A percentile compares a stretch with the other conserved stretches of the same genome.
Evolutionary conservation across 2,329 filamentous ascomycete genomes (phyloP).

Genomic region (Nemania abortiva): DNA sequence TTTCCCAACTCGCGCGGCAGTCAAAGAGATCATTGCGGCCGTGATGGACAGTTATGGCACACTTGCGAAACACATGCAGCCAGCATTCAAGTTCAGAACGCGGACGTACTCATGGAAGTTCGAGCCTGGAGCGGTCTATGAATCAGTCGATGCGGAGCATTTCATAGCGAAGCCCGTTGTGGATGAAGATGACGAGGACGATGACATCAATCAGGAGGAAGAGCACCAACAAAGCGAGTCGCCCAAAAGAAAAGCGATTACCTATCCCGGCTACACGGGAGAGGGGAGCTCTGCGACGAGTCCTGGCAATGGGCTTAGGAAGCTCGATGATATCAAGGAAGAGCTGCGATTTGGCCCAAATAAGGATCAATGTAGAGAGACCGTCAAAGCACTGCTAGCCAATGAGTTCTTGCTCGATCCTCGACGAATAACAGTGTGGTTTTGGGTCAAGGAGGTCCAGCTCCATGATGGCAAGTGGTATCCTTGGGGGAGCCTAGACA

Average conservation of each 20-base stretch:
- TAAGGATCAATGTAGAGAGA: slow-evolving; percentile 30
- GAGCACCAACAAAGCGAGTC: slow-evolving; percentile 14
- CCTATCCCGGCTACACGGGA: slow-evolving; percentile 2
- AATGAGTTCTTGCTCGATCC: slow-evolving; percentile 29
- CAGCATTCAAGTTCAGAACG: slow-evolving; percentile 34
- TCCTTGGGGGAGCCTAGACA: slow-evolving; percentile 35
- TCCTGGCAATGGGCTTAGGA: neutral
- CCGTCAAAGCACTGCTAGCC: slow-evolving; percentile 22
- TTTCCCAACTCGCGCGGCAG: slow-evolving; percentile 26
- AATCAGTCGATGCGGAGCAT: slow-evolving; percentile 26
- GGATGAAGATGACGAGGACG: slow-evolving; percentile 6
- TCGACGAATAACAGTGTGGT: slow-evolving; percentile 28
- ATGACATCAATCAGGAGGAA: slow-evolving; percentile 10
- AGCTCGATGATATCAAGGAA: slow-evolving; percentile 26
- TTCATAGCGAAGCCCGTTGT: slow-evolving; percentile 21
- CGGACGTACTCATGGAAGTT: slow-evolving; percentile 33
- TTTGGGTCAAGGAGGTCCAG: slow-evolving; percentile 31
- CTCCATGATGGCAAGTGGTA: slow-evolving; percentile 33
- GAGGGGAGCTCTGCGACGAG: slow-evolving; percentile 16
- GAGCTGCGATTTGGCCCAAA: slow-evolving; percentile 31
- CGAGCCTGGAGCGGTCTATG: slow-evolving; percentile 35
- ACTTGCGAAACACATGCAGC: slow-evolving; percentile 32
- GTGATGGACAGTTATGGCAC: slow-evolving; percentile 27
- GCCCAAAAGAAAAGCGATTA: slow-evolving; percentile 11
- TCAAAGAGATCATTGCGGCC: slow-evolving; percentile 31